phyloP scores from a whole-genome alignment of 768 basidiomycete genomes.

The Dioszegia aurantiaca region DNA sequence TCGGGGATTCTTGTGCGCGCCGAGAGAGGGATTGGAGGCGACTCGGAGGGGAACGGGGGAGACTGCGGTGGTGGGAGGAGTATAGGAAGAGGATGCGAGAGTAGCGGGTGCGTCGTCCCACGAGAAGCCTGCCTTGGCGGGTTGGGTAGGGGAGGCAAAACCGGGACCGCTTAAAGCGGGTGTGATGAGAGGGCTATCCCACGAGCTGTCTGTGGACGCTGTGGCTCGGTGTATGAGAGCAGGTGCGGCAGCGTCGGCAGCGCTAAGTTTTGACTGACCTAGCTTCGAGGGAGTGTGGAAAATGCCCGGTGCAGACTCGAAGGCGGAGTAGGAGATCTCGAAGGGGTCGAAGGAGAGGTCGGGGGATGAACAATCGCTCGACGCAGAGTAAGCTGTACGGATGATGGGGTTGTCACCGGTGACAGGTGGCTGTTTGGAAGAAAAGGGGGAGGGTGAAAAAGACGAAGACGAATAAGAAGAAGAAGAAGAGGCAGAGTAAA shows the following conservation, averaged over 20 bases:
- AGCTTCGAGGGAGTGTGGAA: constrained; percentile 33
- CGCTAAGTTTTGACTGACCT: constrained; percentile 15
- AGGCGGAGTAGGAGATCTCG: constrained; percentile 25
- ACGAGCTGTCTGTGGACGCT: constrained; percentile 21
- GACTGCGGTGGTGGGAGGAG: constrained; percentile 22
- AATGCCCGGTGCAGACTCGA: constrained; percentile 32
- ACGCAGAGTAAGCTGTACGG: constrained; percentile 4
- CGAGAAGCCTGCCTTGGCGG: constrained; percentile 19
- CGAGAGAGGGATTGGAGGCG: constrained; percentile 41
- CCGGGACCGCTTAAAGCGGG: constrained; percentile 19
- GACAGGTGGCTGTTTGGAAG: constrained; percentile 10
- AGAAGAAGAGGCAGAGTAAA: constrained; percentile 36
- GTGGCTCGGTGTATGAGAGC: constrained; percentile 16
- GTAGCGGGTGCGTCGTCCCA: constrained; percentile 35
- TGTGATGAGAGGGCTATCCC: constrained; percentile 31
- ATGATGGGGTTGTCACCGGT: constrained; percentile 3
- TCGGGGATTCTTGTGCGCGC: constrained; percentile 24
- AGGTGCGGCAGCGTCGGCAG: constrained; percentile 8
- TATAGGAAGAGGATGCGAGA: constrained; percentile 27
- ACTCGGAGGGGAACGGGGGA: constrained; percentile 27
- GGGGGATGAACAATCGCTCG: constrained; percentile 16
- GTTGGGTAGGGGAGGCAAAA: constrained; percentile 8
- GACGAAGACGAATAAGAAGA: constrained; percentile 37
- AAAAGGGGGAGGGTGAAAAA: constrained; percentile 13
- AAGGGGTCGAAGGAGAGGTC: constrained; percentile 32